Base-by-base conservation (phyloP, 441 rosid genomes). In the Aleurites moluccanus region DNA sequence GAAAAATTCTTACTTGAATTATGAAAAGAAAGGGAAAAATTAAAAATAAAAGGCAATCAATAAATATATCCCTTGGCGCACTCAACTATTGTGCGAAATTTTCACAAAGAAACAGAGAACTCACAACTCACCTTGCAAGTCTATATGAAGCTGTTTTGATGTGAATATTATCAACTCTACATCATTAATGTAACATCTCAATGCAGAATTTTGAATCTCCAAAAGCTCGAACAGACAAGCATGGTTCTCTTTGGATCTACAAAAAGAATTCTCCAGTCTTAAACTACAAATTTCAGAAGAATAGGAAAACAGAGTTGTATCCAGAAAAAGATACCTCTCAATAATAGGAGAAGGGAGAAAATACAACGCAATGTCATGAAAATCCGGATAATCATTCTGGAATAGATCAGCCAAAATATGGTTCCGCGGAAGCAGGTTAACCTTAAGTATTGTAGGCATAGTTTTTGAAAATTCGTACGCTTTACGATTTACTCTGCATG, bases 161-260 rank as follows among this genome's bases (percentile, higher is more conserved):
- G 93, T 78, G 74, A 85, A 91, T 83, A 93, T 79, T 68, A 90
- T 75, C 88, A 93, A 69, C 74, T 88, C 89, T n/a, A 80, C 70
- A 75, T 85, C 91, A 71, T 80, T 78, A 38, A 90, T 62, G 53
- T 73, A 76, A 80, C 79, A 79, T 82, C 77, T 86, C 80, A 89
- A 76, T 70, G 71, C 84, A 63, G 77, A 79, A 63, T 85, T 74
- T 67, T 77, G 64, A 25, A 28, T 73, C 63, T 67, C 85, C 86
- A 92, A 79, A 53, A 85, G 83, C 55, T 79, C 70, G 47, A 78
- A 71, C 61, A 93, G 82, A 69, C 52, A 45, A 69, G 62, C 56
- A 75, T 64, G 64, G 40, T 80, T 80, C 55, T 61, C 70, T 23
- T 78, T 72, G 66, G 82, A 76, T 77, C 98, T 90, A 74, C 67